Evolutionary conservation across 2,329 filamentous ascomycete genomes (phyloP), one percentile per base, ranked within the genome.

Genomic region (Lasiodiplodia theobromae): DNA sequence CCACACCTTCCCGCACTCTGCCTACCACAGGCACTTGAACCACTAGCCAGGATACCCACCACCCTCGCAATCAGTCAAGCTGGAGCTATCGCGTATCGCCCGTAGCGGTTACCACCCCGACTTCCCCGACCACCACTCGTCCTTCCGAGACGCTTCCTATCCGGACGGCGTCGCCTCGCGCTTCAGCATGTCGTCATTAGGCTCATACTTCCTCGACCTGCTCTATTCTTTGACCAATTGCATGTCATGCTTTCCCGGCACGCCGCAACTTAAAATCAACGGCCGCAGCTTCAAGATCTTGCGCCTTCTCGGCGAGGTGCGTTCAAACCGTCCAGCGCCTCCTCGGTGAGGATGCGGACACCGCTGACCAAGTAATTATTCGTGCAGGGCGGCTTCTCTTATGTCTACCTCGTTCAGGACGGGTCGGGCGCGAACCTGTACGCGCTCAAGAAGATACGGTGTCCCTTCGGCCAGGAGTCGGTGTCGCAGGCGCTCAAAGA

Each of bases 331-430:
- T 23, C 23, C 21, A 18, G 28, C 28, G 8, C 7, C 11, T 16
- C 21, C 34, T n/a, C n/a, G 11, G 38, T 1, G 11, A 53, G 10
- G 44, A 44, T n/a, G 25, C n/a, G 31, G 7, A 16, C 7, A 47
- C 28, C 11, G 23, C 54, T 68, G 16, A 68, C 11, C 4, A 37
- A 18, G 28, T 66, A 66, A 34, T 71, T 60, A 6, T 44, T 44
- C 28, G n/a, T 34, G 51, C 38, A 95, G 91, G 96, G 96, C 78
- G 96, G 96, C 76, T 99, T 99, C 85, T 97, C 94, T 72, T 99
- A 98, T 82, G 96, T 99, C 74, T 99, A 99, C 83, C 92, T 99
- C 69, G 96, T 99, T 70, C 92, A 98, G 85, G 94, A 97, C 80
- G 95, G 92, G 58, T 85, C 88, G 67, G 91, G 89, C 65, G 92